Conservation (phyloP, 441 rosid species). For the Breynia disticha region DNA sequence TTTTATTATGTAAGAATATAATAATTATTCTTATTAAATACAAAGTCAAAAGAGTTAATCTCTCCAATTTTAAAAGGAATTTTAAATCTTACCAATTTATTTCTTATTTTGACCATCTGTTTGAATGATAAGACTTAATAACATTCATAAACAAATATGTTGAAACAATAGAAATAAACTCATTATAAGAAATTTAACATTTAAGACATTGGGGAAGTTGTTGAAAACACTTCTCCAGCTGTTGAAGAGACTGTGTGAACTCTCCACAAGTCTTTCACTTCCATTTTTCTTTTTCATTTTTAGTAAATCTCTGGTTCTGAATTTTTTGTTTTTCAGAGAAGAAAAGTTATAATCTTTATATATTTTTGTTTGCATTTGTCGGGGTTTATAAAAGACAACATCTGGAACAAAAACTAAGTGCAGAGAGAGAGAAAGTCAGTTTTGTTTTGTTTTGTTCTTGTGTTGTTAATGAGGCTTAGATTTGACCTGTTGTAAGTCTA, state of each 20-base stretch:
- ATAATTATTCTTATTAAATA: too few relatives aligned
- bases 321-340: too few relatives aligned
- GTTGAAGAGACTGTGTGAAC: too few relatives aligned
- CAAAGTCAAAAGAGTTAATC: too few relatives aligned
- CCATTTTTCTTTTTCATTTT: constrained; percentile 1
- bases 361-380: constrained; percentile 20
- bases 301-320: too few relatives aligned
- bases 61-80: too few relatives aligned
- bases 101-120: too few relatives aligned
- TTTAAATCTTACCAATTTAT: too few relatives aligned
- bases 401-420: constrained; percentile 3
- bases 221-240: constrained; percentile 21
- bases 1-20: too few relatives aligned
- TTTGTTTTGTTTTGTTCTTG: too few relatives aligned
- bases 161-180: constrained; percentile 4
- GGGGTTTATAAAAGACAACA: constrained; percentile 12
- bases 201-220: constrained; percentile 14
- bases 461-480: constrained; percentile 14
- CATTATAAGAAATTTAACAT: constrained; percentile 7
- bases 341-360: neutral
- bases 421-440: too few relatives aligned
- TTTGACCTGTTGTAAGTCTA: constrained; percentile 19
- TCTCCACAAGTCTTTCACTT: too few relatives aligned
- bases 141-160: neutral
- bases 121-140: neutral